Base-by-base conservation (phyloP, 805 yeast genomes). In the Suhomyces emberorum region DNA sequence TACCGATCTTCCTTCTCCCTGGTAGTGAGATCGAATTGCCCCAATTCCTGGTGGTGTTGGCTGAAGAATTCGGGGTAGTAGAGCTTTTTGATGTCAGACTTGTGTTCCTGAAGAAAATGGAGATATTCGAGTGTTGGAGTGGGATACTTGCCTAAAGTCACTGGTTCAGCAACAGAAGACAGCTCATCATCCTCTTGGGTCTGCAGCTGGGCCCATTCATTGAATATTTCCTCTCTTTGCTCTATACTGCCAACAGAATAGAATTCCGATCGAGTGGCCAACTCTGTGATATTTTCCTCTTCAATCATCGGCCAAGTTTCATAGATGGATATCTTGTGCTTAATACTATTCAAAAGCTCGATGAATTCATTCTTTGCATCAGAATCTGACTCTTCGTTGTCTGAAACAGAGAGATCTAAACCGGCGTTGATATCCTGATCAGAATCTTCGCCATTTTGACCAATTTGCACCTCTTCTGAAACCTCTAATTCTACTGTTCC, bases 301-400 rank as follows among this genome's bases (percentile, higher is more conserved):
- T 65, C 68, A 0, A 65, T 54, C 17, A 68, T 33, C 33, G 49
- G 52, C 69, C 72, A 68, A 3, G 69, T 59, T 28, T 65, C 64
- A 44, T 52, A 64, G 15, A 51, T 26, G 5, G 67, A 59, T 14
- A 67, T 60, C 21, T 38, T 14, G 47, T 36, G 31, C 48, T 38
- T 34, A 49, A 48, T 14, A 29, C 30, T 23, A 10, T 65, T 58
- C 4, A 68, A 48, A 10, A 67, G 48, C 1, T 20, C 29, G 4
- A 39, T 38, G 44, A 66, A 66, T 5, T 49, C 53, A n/a, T 8
- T 15, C 16, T 18, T 17, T 14, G 17, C 16, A 12, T 37, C 33
- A 5, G 29, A 10, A n/a, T 28, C 40, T 14, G 22, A 28, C n/a
- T 27, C 37, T 18, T 37, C 44, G 20, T 27, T 30, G 14, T 30